These are phyloP conservation scores for Gaultheria prostrata DNA, from an alignment of 148 eudicot species.

Conservation along the genomic window DNA sequence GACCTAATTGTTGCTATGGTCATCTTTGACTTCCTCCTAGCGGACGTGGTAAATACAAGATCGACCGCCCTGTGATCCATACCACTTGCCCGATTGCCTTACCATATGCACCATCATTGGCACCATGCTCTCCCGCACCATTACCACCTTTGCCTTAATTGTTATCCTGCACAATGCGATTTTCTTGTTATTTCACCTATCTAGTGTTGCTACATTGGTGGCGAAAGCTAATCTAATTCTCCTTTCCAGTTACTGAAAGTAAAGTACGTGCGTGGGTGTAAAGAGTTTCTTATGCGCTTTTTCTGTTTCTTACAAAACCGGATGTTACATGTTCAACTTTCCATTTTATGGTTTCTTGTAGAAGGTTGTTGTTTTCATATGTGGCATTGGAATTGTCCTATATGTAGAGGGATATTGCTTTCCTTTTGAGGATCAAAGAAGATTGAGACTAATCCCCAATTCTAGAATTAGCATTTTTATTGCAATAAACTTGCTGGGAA, in stretches of 20 bases:
- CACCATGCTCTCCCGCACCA: neutral
- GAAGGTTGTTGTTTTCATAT: neutral
- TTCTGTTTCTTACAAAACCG: neutral
- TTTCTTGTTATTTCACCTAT: neutral
- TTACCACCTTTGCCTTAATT: neutral
- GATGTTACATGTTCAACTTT: neutral
- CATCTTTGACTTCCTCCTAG: neutral
- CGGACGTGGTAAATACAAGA: neutral
- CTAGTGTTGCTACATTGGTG: neutral
- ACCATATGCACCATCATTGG: neutral
- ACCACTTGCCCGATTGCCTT: neutral
- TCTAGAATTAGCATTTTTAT: constrained; percentile 5
- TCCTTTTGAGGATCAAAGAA: neutral
- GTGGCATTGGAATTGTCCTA: neutral
- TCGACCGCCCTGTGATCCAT: neutral
- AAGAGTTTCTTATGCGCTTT: too few species aligned
- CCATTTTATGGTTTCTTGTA: neutral
- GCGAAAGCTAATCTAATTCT: neutral
- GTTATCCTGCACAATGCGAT: neutral
- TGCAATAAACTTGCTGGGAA: neutral
- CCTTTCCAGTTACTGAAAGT: neutral
- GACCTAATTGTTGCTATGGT: neutral
- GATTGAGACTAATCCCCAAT: neutral
- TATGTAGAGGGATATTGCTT: neutral
- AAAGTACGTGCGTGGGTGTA: neutral